Conservation (phyloP, 805 yeast genomes). For the Saccharomycopsis malanga region DNA sequence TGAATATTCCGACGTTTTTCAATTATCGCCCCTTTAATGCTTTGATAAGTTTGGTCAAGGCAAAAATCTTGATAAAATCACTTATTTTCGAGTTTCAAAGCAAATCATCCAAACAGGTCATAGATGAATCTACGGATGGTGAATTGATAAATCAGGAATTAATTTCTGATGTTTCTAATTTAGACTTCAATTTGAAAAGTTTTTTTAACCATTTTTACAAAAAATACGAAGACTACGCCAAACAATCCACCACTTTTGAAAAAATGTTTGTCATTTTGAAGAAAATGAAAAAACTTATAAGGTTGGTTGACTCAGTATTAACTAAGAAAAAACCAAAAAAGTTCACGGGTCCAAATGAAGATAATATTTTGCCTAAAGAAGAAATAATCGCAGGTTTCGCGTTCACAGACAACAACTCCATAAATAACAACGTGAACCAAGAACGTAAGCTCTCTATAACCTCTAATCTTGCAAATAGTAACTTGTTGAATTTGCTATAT, state of each 20-base stretch:
- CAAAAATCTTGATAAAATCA: conserved; percentile 39
- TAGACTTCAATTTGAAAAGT: conserved; percentile 20
- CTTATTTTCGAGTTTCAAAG: conserved; percentile 14
- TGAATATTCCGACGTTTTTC: conserved; percentile 43
- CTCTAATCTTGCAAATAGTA: conserved; percentile 49
- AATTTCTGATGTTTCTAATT: conserved; percentile 12
- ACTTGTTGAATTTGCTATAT: conserved; percentile 45
- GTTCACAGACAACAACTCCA: conserved; percentile 3
- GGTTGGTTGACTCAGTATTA: conserved; percentile 17
- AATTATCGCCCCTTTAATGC: conserved; percentile 50
- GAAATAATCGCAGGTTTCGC: conserved; percentile 19
- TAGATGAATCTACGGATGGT: conserved; percentile 30
- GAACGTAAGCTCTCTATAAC: conserved; percentile 24
- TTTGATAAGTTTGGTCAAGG: conserved; percentile 40
- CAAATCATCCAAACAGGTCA: background rate
- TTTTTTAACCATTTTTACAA: conserved; percentile 20
- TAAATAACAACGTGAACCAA: background rate
- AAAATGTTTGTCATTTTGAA: conserved; percentile 22
- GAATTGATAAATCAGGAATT: conserved; percentile 21
- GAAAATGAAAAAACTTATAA: conserved; percentile 20
- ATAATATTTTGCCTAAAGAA: background rate
- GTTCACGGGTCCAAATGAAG: background rate
- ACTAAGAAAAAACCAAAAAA: conserved; percentile 8
- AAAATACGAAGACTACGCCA: conserved; percentile 17
- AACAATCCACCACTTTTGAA: conserved; percentile 16